Conservation (phyloP, 2,329 filamentous ascomycete genomes). For the Hymenoscyphus linearis region DNA sequence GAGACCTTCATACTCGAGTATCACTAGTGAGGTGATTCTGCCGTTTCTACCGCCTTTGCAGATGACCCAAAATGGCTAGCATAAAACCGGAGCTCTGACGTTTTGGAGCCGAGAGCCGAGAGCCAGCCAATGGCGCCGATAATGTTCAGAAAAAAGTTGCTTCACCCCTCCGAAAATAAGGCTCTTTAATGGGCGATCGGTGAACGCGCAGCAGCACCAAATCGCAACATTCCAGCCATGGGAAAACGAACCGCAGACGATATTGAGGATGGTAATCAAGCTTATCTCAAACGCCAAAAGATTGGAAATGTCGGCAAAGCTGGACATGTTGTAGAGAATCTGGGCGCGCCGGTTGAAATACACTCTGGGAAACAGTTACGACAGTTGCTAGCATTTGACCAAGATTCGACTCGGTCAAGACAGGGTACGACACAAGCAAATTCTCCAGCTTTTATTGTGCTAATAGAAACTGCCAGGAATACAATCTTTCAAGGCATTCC, state of each 20-base stretch:
- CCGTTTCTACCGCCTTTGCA: slow-evolving; percentile 3
- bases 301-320: slow-evolving; percentile 37
- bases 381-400: slow-evolving; percentile 63
- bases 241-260: slow-evolving; percentile 28
- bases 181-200: neutral
- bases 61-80: neutral
- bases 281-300: slow-evolving; percentile 33
- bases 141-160: slow-evolving; percentile 8
- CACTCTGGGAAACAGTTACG: slow-evolving; percentile 61
- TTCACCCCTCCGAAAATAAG: neutral
- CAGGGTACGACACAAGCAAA: slow-evolving; percentile 45
- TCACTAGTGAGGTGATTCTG: too few species aligned
- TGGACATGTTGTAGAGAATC: slow-evolving; percentile 39
- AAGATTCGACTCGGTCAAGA: slow-evolving; percentile 61
- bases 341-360: slow-evolving; percentile 50
- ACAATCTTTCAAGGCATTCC: slow-evolving; percentile 64
- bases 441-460: slow-evolving; percentile 1
- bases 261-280: slow-evolving; percentile 27
- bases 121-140: too few species aligned
- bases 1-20: too few species aligned
- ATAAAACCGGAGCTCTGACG: neutral
- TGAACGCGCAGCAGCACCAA: neutral
- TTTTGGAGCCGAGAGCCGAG: neutral
- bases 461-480: slow-evolving; percentile 43
- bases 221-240: slow-evolving; percentile 18